Evolutionary conservation across 2,329 filamentous ascomycete species (phyloP).

Genomic region (Phyllosticta citriasiana): DNA sequence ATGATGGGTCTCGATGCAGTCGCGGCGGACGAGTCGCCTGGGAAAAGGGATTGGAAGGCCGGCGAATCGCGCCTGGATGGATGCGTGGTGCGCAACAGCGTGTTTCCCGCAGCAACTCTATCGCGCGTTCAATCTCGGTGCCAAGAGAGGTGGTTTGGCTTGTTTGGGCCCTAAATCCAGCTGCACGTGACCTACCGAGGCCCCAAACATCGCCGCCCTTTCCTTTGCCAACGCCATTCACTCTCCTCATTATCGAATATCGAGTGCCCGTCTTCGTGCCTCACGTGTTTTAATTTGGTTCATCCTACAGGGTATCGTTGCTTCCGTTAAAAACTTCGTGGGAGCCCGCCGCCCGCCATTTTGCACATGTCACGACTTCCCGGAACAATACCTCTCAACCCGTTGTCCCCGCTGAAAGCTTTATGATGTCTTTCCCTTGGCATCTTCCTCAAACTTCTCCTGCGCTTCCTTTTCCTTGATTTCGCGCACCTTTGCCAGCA

Average conservation of each 20-base stretch:
- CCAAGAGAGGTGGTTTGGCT: slow-evolving; percentile 5
- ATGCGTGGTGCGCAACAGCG: slow-evolving; percentile 9
- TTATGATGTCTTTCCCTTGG: slow-evolving; percentile 21
- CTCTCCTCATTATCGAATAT: neutral
- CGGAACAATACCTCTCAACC: slow-evolving; percentile 1
- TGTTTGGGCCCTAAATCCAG: neutral
- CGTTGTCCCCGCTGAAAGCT: neutral
- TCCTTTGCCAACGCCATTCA: neutral
- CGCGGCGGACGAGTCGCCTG: neutral
- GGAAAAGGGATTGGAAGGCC: neutral
- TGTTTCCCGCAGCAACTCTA: slow-evolving; percentile 9
- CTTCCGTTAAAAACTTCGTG: slow-evolving; percentile 12
- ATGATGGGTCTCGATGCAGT: slow-evolving; percentile 16
- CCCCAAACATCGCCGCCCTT: neutral
- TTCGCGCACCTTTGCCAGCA: slow-evolving; percentile 85
- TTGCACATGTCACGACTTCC: neutral
- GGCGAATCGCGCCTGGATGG: slow-evolving; percentile 7
- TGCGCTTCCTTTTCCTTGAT: slow-evolving; percentile 79
- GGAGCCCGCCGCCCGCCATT: neutral
- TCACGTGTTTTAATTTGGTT: slow-evolving; percentile 5
- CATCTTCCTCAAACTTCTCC: slow-evolving; percentile 54
- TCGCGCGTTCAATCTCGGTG: slow-evolving; percentile 10
- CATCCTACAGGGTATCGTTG: slow-evolving; percentile 20
- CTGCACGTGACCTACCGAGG: neutral
- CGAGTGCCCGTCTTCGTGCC: neutral